phyloP scores from a whole-genome alignment of 345 rosid species.

The Tarenaya hassleriana region DNA sequence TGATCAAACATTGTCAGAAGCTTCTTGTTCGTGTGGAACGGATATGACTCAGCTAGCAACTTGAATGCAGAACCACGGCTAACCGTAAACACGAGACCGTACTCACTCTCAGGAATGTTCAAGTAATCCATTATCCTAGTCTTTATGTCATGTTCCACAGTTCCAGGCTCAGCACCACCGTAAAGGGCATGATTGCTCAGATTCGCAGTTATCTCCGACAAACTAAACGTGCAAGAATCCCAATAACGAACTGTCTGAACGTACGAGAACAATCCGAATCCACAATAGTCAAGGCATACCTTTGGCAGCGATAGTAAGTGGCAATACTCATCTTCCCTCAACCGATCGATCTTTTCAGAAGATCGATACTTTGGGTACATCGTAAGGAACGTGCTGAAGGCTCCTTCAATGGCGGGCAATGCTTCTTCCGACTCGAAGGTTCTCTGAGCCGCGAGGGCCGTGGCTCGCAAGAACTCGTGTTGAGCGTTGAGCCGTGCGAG shows the following conservation, averaged over 20 bases:
- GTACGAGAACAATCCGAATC: conserved; percentile 90
- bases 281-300: conserved; percentile 99
- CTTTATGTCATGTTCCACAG: conserved; percentile 87
- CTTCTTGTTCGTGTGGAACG: conserved; percentile 91
- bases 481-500: conserved; percentile 94
- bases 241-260: conserved; percentile 86
- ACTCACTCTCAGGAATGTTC: conserved; percentile 94
- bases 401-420: conserved; percentile 55
- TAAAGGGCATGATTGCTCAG: conserved; percentile 89
- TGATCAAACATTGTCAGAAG: conserved; percentile 96
- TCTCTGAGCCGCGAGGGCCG: conserved; percentile 79
- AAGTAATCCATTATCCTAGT: conserved; percentile 86
- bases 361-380: conserved; percentile 90
- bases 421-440: conserved; percentile 64
- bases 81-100: conserved; percentile 96
- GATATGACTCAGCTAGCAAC: conserved; percentile 93
- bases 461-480: conserved; percentile 83
- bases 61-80: conserved; percentile 99
- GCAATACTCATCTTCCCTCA: conserved; percentile 68
- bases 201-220: conserved; percentile 92
- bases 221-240: conserved; percentile 96
- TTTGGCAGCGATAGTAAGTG: conserved; percentile 73
- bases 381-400: conserved; percentile 57
- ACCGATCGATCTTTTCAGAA: conserved; percentile 76
- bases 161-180: conserved; percentile 89